Evolutionary conservation across 306 rosid species (phyloP).

Genomic region (Aeschynomene evenia): DNA sequence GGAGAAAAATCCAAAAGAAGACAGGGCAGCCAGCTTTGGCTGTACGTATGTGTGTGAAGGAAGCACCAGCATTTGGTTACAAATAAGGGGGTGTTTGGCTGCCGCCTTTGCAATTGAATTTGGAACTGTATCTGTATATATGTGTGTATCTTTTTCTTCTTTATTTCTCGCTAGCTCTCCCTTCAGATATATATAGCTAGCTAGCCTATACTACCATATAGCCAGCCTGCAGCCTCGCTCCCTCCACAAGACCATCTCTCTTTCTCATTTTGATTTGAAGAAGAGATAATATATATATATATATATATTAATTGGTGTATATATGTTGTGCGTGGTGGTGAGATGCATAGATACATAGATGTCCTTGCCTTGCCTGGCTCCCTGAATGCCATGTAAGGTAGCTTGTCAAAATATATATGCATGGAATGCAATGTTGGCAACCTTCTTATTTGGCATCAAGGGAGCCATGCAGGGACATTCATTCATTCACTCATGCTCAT

Average conservation of each 20-base stretch:
- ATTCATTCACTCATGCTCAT: background rate
- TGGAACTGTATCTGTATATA: too few relatives aligned
- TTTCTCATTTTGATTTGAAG: too few relatives aligned
- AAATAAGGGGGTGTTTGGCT: conserved; percentile 20
- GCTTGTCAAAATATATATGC: conserved; percentile 44
- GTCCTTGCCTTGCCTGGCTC: conserved; percentile 66
- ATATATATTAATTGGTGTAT: too few relatives aligned
- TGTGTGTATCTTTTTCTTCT: conserved; percentile 28
- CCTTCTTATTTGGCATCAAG: conserved; percentile 64
- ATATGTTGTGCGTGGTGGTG: background rate
- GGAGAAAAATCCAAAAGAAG: conserved; percentile 46
- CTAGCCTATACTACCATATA: too few relatives aligned
- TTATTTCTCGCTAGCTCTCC: conserved; percentile 43
- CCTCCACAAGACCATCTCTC: too few relatives aligned
- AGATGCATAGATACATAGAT: background rate
- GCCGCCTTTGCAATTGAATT: conserved; percentile 54
- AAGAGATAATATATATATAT: too few relatives aligned
- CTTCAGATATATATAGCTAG: too few relatives aligned
- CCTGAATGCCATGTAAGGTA: conserved; percentile 83
- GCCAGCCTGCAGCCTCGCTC: too few relatives aligned
- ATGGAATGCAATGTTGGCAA: conserved; percentile 33
- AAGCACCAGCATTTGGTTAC: conserved; percentile 30
- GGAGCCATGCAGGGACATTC: conserved; percentile 60
- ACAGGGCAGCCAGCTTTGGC: conserved; percentile 61
- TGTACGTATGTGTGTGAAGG: conserved; percentile 46